Conservation (phyloP, 2,329 filamentous ascomycete species). For the Chrysoporthe deuterocubensis region DNA sequence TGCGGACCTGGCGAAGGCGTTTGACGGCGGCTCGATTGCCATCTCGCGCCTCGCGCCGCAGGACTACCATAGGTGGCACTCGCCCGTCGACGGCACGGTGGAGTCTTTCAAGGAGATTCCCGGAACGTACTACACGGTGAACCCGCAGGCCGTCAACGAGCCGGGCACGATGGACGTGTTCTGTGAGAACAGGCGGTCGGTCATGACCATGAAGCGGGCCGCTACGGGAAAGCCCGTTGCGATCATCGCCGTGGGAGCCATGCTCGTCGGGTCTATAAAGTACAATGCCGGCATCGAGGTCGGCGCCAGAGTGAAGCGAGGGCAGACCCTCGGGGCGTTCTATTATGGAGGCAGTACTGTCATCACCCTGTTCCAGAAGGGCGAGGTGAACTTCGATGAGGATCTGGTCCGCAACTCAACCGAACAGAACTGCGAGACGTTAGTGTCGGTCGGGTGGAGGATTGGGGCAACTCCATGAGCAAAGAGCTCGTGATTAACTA, state of each 20-base stretch:
- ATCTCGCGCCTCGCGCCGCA: constrained; percentile 48
- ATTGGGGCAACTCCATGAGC: constrained; percentile 24
- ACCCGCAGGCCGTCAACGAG: constrained; percentile 40
- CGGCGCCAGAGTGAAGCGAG: constrained; percentile 40
- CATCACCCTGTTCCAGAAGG: constrained; percentile 43
- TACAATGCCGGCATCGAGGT: constrained; percentile 42
- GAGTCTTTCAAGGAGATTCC: constrained; percentile 43
- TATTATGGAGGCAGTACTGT: constrained; percentile 48
- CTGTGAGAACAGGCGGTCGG: constrained; percentile 45
- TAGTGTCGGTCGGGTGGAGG: constrained; percentile 44
- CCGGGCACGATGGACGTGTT: constrained; percentile 46
- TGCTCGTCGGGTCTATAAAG: constrained; percentile 47
- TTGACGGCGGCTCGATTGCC: constrained; percentile 42
- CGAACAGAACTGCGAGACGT: constrained; percentile 43
- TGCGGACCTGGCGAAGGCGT: constrained; percentile 38
- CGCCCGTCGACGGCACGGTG: constrained; percentile 45
- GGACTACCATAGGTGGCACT: constrained; percentile 52
- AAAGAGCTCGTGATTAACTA: neutral
- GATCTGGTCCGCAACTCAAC: constrained; percentile 45
- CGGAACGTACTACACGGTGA: constrained; percentile 49
- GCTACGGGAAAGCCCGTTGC: constrained; percentile 38
- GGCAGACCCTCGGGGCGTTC: constrained; percentile 46
- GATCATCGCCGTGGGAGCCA: constrained; percentile 47
- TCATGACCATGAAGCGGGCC: constrained; percentile 42
- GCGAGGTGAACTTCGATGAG: constrained; percentile 42